Evolutionary conservation across 192 early-diverging fungal genomes (phyloP).

Genomic region (Linnemannia schmuckeri): DNA sequence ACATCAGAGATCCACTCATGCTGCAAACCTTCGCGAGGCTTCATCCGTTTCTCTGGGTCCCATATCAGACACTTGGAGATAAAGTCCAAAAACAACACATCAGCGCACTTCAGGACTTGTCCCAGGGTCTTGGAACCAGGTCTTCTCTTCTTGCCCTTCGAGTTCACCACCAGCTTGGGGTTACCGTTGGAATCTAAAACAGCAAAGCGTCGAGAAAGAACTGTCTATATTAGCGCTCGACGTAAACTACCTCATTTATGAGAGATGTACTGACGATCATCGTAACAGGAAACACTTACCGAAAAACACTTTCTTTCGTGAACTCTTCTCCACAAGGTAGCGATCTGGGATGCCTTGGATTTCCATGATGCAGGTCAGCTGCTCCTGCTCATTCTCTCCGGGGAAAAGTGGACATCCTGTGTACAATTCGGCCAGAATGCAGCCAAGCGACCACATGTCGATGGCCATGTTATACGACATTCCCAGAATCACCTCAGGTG

Average conservation of each 20-base stretch:
- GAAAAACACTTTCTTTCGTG: constrained; percentile 86
- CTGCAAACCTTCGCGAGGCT: constrained; percentile 81
- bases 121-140: constrained; percentile 80
- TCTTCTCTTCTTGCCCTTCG: constrained; percentile 87
- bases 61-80: constrained; percentile 84
- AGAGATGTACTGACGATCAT: not conserved
- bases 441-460: constrained; percentile 97
- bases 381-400: constrained; percentile 96
- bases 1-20: constrained; percentile 84
- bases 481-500: constrained; percentile 95
- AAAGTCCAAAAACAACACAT: constrained; percentile 88
- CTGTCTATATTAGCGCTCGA: constrained; percentile 24
- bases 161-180: constrained; percentile 76
- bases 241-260: too few species aligned
- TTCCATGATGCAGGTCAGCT: constrained; percentile 95
- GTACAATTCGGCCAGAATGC: constrained; percentile 91
- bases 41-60: constrained; percentile 89
- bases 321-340: constrained; percentile 80
- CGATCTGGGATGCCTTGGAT: constrained; percentile 83
- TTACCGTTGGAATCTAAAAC: constrained; percentile 59
- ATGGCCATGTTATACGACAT: constrained; percentile 89
- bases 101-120: constrained; percentile 74
- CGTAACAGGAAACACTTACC: constrained; percentile 62
- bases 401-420: constrained; percentile 93
- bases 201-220: too few species aligned